Evolutionary conservation across 345 rosid genomes (phyloP), one percentile per base, ranked within the genome.

Genomic region (Citrus glauca): DNA sequence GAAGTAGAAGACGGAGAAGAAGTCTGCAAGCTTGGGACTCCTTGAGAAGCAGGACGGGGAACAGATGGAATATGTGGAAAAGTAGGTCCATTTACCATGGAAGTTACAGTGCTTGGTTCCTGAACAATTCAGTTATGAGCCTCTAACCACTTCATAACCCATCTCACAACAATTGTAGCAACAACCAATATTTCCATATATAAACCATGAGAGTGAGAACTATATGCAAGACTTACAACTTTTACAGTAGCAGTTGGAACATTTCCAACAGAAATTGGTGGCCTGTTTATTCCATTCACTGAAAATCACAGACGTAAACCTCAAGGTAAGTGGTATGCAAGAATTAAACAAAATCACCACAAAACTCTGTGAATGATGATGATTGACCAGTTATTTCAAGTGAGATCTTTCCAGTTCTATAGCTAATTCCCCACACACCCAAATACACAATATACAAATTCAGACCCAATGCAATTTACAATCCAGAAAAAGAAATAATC

Each of bases 51-150:
- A 77, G 98, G 89, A 77, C 97, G 95, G 24, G 86, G 85, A 73
- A 89, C 88, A 48, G 98, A 87, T n/a, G 94, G 71, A 77, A 89
- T 84, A 77, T 91, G 93, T 68, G 97, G 86, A 85, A 88, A 94
- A 76, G 74, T 78, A 83, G 94, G 86, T 81, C 91, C 95, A 85
- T 86, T 60, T 78, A 83, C 79, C 86, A 90, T 82, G 75, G 98
- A 89, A 81, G 95, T 78, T 78, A 90, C 90, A 69, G 96, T 91
- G 72, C 89, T 89, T 77, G 97, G 98, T 86, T 95, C 99, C 99
- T 95, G 86, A 60, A 83, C 42, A 78, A 69, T 57, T 66, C 30
- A 66, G 57, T 25, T 68, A 69, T n/a, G 35, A 82, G 61, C 74
- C 75, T 40, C 71, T 66, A 35, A 82, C 66, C 35, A 82, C 70